Base-by-base conservation (phyloP, 306 rosid species). In the Astragalus glycyphyllos region DNA sequence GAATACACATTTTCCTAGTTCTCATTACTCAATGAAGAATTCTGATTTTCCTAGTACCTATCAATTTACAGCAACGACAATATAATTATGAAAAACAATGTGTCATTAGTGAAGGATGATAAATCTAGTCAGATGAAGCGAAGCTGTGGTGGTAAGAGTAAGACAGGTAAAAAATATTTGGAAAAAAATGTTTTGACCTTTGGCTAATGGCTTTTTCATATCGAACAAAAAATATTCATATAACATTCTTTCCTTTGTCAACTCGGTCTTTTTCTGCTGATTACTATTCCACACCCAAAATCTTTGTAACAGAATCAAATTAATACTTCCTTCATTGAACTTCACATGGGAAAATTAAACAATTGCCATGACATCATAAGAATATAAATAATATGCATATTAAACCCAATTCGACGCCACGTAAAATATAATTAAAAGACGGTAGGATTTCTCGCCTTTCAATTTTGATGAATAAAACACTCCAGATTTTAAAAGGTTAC, bases 61-160 rank as follows among this genome's bases (percentile, higher is more conserved):
- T n/a, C n/a, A n/a, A n/a, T n/a, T n/a, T n/a, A n/a, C n/a, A n/a
- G n/a, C n/a, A n/a, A n/a, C n/a, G n/a, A n/a, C n/a, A n/a, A n/a
- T 51, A 32, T 47, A 42, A 35, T 42, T 34, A 49, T 44, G 20
- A 65, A 32, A 31, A 72, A 26, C 12, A 7, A 62, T n/a, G n/a
- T 26, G 7, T 11, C 13, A n/a, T 12, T 35, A 41, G 32, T 59
- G 76, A 55, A 61, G 38, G 5, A 62, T 42, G 53, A 69, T 32
- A 69, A 62, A 47, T 61, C 58, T 69, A 61, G 65, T 40, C 65
- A 32, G 65, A 69, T 53, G 51, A 31, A 32, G 23, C n/a, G 50
- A 51, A 32, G 59, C 53, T 50, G 20, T 60, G 34, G 42, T 65
- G 57, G 59, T 8, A n/a, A n/a, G n/a, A n/a, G n/a, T n/a, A n/a